Evolutionary conservation across 2,329 filamentous ascomycete genomes (phyloP), one percentile per base, ranked within the genome.

Genomic region (Aureobasidium sp.): DNA sequence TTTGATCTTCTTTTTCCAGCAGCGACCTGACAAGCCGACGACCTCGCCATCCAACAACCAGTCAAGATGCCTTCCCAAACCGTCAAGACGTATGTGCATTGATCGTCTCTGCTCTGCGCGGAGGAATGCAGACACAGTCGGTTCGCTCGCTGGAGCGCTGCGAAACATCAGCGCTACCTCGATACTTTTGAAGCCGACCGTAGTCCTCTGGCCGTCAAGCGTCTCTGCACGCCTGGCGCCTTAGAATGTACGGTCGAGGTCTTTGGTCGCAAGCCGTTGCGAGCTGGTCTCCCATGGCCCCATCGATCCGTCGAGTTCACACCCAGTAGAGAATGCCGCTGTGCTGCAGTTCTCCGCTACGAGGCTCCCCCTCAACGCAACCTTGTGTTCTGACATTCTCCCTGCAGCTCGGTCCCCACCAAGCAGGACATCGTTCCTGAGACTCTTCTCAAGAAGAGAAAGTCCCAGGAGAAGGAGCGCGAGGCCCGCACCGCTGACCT

Each of bases 361-460:
- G 89, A 89, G 88, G 85, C 82, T 81, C 76, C 71, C 72, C 78
- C 75, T 81, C 83, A 81, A 82, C 87, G 84, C 85, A 82, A 82
- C 84, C 84, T 87, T 90, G 88, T 90, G 86, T 90, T 89, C 87
- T 90, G 78, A 86, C 78, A 73, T 77, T 65, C 65, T 63, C 53
- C 69, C 77, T 96, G 91, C 82, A 87, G 87, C 81, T 63, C 62
- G 45, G 90, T 96, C 76, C 91, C 94, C 71, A 96, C 91, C 79
- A 82, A 92, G 81, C 90, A 97, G 80, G 89, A 97, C 80, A 87
- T 99, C 79, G 91, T 97, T 77, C 94, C 94, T 72, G 94, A 99
- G 90, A 99, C 94, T 74, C 90, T 99, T 76, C 87, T 99, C 80
- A 99, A 99, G 90, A 99, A 99, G 91, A 90, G 94, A 84, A 99